A percentile compares a stretch with the other conserved stretches of the same genome.
These are phyloP conservation scores for Leccinum pseudoinsigne DNA, from an alignment of 1,284 basidiomycete species.

Conservation along the genomic window DNA sequence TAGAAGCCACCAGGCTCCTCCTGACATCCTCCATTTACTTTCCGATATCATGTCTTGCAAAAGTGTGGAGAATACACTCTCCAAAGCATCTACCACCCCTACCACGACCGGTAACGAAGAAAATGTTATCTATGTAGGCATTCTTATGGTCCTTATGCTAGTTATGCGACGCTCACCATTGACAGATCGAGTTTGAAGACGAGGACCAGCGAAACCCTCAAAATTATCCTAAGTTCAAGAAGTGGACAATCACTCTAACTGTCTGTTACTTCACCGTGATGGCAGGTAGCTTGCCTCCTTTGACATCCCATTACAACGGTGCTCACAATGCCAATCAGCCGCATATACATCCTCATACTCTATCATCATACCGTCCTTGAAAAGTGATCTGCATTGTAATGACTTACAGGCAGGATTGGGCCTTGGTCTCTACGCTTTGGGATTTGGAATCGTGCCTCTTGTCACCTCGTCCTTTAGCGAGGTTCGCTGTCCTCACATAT, in stretches of 20 bases:
- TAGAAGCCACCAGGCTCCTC: no score
- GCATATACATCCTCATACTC: slow-evolving; percentile 41
- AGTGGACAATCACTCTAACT: slow-evolving; percentile 29
- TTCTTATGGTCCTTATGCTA: not conserved
- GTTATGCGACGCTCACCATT: slow-evolving; percentile 5
- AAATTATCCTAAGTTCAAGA: slow-evolving; percentile 22
- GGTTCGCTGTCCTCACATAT: slow-evolving; percentile 10
- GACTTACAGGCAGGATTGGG: slow-evolving; percentile 37
- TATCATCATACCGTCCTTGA: slow-evolving; percentile 41
- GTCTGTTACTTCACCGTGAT: slow-evolving; percentile 21
- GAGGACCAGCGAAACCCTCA: slow-evolving; percentile 28
- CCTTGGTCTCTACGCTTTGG: slow-evolving; percentile 42
- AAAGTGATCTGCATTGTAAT: slow-evolving; percentile 39
- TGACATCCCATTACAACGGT: not conserved
- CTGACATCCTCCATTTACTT: not conserved
- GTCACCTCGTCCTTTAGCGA: slow-evolving; percentile 49
- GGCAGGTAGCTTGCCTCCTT: slow-evolving; percentile 7
- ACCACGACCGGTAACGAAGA: slow-evolving; percentile 4
- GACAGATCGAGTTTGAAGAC: slow-evolving; percentile 28
- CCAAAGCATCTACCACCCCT: slow-evolving; percentile 4
- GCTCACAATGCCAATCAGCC: slow-evolving; percentile 22
- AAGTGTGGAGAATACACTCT: not conserved
- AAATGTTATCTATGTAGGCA: slow-evolving; percentile 13
- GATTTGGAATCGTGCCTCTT: slow-evolving; percentile 47
- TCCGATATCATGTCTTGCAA: slow-evolving; percentile 15